A percentile compares a stretch with the other conserved stretches of the same genome.
phyloP scores from a whole-genome alignment of 208 protist genomes.

The Acanthamoeba castellanii region DNA sequence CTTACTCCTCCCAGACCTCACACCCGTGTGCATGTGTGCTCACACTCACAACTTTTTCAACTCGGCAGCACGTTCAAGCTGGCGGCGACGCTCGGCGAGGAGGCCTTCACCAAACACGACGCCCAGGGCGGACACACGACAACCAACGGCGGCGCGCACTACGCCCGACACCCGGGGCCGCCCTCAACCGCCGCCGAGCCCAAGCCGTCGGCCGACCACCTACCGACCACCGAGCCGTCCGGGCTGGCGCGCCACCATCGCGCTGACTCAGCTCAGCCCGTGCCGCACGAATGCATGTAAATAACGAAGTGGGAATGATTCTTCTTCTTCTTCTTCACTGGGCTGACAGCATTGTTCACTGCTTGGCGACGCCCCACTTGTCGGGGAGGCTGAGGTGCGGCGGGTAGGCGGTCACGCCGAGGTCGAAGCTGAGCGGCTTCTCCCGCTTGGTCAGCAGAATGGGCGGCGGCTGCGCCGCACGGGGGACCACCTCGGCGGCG shows the following conservation, averaged over 20 bases:
- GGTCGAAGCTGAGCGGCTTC: conserved; percentile 38
- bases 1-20: not conserved
- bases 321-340: no score
- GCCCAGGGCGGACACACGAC: conserved; percentile 8
- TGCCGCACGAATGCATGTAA: not conserved
- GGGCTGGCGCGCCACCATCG: not conserved
- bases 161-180: not conserved
- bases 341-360: not conserved
- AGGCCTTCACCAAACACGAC: conserved; percentile 23
- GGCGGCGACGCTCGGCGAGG: not conserved
- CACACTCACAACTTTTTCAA: not conserved
- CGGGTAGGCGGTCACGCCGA: conserved; percentile 1
- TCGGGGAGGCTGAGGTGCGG: conserved; percentile 18
- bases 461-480: not conserved
- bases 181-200: no score
- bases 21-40: not conserved
- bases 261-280: not conserved
- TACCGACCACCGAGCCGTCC: no score
- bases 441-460: not conserved
- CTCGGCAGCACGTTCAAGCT: conserved; percentile 36
- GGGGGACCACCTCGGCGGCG: not conserved
- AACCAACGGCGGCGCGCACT: not conserved
- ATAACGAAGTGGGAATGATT: no score
- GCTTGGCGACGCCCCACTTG: conserved; percentile 1
- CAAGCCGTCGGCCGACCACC: no score